Evolutionary conservation across 257 asterid species (phyloP).

Genomic region (Salvia rosmarinus): DNA sequence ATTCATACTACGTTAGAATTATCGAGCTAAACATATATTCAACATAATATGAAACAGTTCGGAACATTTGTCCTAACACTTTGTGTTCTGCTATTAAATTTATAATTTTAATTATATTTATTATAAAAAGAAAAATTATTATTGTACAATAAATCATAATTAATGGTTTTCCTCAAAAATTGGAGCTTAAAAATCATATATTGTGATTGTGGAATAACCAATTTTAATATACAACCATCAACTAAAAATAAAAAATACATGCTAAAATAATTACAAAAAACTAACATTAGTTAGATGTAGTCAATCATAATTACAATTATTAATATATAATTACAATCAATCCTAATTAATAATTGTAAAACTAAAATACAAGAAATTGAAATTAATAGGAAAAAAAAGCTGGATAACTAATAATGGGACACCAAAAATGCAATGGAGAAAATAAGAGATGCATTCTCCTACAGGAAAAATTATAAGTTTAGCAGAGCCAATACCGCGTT

Average conservation of each 20-base stretch:
- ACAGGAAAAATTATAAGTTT: neutral
- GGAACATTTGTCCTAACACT: neutral
- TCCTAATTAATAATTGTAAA: neutral
- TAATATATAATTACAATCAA: neutral
- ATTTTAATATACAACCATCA: neutral
- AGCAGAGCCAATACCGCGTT: slow-evolving; percentile 4
- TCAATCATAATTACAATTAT: neutral
- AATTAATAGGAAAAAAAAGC: neutral
- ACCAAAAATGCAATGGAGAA: neutral
- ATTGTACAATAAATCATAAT: too few relatives aligned
- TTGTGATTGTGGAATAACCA: neutral
- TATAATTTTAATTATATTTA: too few relatives aligned
- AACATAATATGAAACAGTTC: too few relatives aligned
- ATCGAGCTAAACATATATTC: too few relatives aligned
- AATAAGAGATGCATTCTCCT: slow-evolving; percentile 5
- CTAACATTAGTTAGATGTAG: neutral
- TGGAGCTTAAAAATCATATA: neutral
- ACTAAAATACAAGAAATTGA: neutral
- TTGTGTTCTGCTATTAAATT: neutral
- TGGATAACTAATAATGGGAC: neutral
- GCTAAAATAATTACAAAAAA: neutral
- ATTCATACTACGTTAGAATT: neutral
- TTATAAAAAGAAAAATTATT: too few relatives aligned
- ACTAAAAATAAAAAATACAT: neutral
- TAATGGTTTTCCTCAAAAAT: neutral